A percentile compares a stretch with the other conserved stretches of the same genome.
Conservation (phyloP, 2,329 filamentous ascomycete species). For the Monosporascus sp. region DNA sequence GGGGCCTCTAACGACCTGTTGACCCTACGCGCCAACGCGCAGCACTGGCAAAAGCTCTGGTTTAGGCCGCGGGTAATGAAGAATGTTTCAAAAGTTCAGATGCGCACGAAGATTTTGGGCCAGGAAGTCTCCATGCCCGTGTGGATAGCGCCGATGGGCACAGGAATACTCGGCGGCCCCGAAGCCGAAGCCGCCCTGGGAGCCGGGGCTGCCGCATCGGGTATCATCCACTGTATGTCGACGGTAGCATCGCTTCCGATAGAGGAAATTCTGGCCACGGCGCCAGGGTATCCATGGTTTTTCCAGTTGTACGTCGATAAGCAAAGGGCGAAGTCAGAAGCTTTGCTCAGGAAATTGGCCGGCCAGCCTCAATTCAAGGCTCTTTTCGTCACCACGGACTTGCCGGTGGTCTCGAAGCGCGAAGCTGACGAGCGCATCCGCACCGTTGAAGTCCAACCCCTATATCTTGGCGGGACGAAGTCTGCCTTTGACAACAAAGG, state of each 20-base stretch:
- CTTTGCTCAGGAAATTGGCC: neutral
- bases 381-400: constrained; percentile 56
- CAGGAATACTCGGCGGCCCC: constrained; percentile 6
- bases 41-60: constrained; percentile 1
- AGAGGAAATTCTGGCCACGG: neutral
- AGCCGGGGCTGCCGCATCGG: constrained; percentile 1
- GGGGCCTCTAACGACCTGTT: constrained; percentile 4
- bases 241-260: constrained; percentile 5
- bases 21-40: constrained; percentile 2
- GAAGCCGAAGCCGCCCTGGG: constrained; percentile 4
- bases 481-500: constrained; percentile 50
- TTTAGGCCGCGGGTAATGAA: constrained; percentile 7
- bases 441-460: constrained; percentile 41
- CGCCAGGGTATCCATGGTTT: constrained; percentile 4
- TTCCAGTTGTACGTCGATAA: constrained; percentile 12
- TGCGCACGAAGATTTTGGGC: constrained; percentile 5
- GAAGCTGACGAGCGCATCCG: constrained; percentile 42
- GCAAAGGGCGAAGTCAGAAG: constrained; percentile 5
- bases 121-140: constrained; percentile 3
- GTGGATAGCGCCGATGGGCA: constrained; percentile 7
- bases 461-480: constrained; percentile 46
- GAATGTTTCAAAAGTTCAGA: constrained; percentile 1
- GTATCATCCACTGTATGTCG: constrained; percentile 8
- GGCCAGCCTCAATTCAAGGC: constrained; percentile 21
- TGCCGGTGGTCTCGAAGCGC: constrained; percentile 52